phyloP scores from a whole-genome alignment of 2,329 filamentous ascomycete species.

The Didymella segeticola region DNA sequence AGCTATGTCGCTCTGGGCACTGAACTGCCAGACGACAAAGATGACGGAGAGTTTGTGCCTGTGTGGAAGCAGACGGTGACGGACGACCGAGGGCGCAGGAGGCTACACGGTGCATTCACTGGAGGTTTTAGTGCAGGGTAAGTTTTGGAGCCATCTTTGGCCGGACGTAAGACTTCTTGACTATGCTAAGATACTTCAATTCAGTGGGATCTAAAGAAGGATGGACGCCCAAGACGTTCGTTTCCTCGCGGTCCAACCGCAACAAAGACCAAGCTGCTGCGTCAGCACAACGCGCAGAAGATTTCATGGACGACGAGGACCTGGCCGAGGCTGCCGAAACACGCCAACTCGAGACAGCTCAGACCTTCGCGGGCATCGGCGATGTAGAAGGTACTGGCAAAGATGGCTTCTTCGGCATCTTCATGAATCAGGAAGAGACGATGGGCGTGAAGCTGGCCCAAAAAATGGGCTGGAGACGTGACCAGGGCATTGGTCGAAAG shows the following conservation, averaged over 20 bases:
- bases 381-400: conserved; percentile 61
- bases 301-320: conserved; percentile 99
- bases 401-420: conserved; percentile 72
- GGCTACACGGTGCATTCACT: conserved; percentile 94
- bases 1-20: conserved; percentile 67
- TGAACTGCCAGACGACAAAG: conserved; percentile 79
- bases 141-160: conserved; percentile 46
- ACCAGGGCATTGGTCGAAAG: conserved; percentile 91
- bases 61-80: conserved; percentile 99
- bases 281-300: conserved; percentile 78
- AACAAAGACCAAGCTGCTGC: conserved; percentile 66
- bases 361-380: conserved; percentile 78
- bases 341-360: conserved; percentile 73
- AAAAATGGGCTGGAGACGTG: conserved; percentile 95
- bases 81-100: conserved; percentile 87
- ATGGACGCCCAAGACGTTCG: conserved; percentile 91
- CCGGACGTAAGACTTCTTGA: conserved; percentile 42
- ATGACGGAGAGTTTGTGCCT: conserved; percentile 91
- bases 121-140: conserved; percentile 96
- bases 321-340: conserved; percentile 84
- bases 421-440: conserved; percentile 77
- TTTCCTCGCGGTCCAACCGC: conserved; percentile 84
- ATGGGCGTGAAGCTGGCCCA: conserved; percentile 86
- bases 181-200: conserved; percentile 81
- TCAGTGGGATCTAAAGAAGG: conserved; percentile 98